Evolutionary conservation across 805 yeast genomes (phyloP).

Genomic region (Naumovozyma castellii): DNA sequence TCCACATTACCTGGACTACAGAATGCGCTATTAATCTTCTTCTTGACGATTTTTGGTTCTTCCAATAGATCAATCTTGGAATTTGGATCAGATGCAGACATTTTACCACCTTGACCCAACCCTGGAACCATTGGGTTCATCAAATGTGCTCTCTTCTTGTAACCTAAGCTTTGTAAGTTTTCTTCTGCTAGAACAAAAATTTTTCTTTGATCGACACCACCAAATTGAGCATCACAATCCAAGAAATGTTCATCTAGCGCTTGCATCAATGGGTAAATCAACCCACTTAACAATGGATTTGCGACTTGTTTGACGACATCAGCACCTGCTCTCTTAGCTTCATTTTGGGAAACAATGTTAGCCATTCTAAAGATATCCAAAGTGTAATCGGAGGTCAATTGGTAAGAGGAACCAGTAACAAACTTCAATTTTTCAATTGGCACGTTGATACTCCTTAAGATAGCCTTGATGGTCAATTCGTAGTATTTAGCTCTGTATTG

Average conservation of each 20-base stretch:
- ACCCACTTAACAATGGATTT: constrained; percentile 85
- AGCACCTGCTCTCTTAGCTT: constrained; percentile 98
- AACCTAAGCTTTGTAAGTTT: constrained; percentile 74
- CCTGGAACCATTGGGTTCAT: constrained; percentile 99
- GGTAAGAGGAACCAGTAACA: constrained; percentile 85
- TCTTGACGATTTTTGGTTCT: constrained; percentile 76
- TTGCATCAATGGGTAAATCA: constrained; percentile 97
- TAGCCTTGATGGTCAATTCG: constrained; percentile 73
- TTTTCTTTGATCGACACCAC: constrained; percentile 98
- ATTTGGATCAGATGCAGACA: constrained; percentile 98
- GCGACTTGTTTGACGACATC: constrained; percentile 97
- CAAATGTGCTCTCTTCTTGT: constrained; percentile 94
- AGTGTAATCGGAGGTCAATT: constrained; percentile 65
- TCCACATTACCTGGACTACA: constrained; percentile 92
- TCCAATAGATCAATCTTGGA: constrained; percentile 91
- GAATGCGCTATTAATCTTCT: constrained; percentile 85
- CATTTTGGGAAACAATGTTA: constrained; percentile 83
- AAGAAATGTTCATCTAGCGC: constrained; percentile 91
- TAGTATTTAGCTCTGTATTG: constrained; percentile 83
- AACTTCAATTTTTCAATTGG: constrained; percentile 84
- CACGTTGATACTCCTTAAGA: constrained; percentile 76
- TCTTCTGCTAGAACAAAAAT: constrained; percentile 96
- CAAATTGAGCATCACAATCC: constrained; percentile 87
- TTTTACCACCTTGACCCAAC: constrained; percentile 90
- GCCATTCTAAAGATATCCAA: constrained; percentile 82